Conservation (phyloP, 768 basidiomycete genomes). For the Lactarius quietus region DNA sequence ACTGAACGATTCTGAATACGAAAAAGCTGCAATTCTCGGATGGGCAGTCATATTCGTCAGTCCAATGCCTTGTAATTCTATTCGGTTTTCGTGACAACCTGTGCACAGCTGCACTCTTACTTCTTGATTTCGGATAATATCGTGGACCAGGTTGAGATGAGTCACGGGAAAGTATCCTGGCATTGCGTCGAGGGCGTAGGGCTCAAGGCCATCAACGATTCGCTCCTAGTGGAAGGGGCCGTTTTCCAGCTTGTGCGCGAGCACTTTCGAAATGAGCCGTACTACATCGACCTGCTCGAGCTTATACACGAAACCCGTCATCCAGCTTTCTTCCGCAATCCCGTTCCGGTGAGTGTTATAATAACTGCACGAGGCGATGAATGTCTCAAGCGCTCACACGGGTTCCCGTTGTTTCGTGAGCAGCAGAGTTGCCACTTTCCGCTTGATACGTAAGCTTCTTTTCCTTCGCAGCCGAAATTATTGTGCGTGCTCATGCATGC, state of each 20-base stretch:
- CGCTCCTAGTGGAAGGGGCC: slow-evolving; percentile 91
- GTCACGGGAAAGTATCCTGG: slow-evolving; percentile 93
- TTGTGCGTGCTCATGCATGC: neutral
- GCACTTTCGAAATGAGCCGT: slow-evolving; percentile 74
- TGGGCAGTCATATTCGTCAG: slow-evolving; percentile 95
- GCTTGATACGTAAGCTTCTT: slow-evolving; percentile 61
- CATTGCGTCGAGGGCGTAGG: slow-evolving; percentile 68
- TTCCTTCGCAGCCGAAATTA: neutral
- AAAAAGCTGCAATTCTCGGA: slow-evolving; percentile 82
- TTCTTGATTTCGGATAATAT: slow-evolving; percentile 97
- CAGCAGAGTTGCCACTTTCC: slow-evolving; percentile 62
- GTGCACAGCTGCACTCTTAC: slow-evolving; percentile 82
- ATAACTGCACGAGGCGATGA: neutral
- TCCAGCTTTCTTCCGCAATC: slow-evolving; percentile 19
- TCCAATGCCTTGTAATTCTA: slow-evolving; percentile 21
- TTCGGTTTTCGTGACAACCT: neutral
- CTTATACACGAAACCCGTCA: slow-evolving; percentile 76
- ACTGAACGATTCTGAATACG: slow-evolving; percentile 80
- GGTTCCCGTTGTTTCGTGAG: neutral
- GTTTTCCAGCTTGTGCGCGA: slow-evolving; percentile 88
- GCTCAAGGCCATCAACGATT: slow-evolving; percentile 91
- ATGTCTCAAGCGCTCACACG: neutral
- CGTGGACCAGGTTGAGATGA: slow-evolving; percentile 91
- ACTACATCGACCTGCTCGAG: slow-evolving; percentile 88
- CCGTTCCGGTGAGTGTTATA: slow-evolving; percentile 2